Conservation (phyloP, 305 asterid genomes). For the Stenogyne calaminthoides region DNA sequence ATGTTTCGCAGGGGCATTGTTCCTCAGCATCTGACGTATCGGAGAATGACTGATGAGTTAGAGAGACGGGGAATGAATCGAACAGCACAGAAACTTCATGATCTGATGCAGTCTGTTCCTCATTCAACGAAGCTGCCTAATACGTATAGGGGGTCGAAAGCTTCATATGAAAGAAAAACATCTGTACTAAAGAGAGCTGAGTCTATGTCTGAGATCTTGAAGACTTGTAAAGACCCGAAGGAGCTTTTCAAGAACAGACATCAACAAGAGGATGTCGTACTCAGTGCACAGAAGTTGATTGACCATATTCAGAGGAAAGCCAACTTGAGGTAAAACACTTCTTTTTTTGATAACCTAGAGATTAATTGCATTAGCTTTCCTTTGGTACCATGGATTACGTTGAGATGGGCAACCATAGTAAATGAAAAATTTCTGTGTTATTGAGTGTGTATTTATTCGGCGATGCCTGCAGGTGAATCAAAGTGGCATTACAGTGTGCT, state of each 20-base stretch:
- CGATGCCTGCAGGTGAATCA: too few species aligned
- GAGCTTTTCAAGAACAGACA: constrained; percentile 52
- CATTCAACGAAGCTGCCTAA: constrained; percentile 75
- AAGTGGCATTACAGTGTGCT: too few species aligned
- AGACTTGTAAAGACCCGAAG: constrained; percentile 54
- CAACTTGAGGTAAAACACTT: constrained; percentile 25
- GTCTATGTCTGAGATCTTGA: constrained; percentile 60
- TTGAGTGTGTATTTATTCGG: not conserved
- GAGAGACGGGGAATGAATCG: constrained; percentile 60
- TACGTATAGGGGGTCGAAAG: constrained; percentile 47
- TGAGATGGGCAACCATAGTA: not conserved
- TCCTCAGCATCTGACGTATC: constrained; percentile 82
- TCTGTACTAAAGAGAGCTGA: constrained; percentile 65
- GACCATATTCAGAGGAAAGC: constrained; percentile 39
- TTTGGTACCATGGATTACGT: not conserved
- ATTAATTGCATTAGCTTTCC: not conserved
- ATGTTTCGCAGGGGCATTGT: constrained; percentile 81
- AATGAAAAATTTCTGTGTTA: not conserved
- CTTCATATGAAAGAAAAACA: constrained; percentile 41
- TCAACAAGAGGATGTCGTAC: constrained; percentile 38
- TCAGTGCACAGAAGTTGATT: constrained; percentile 44
- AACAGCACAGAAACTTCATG: constrained; percentile 51
- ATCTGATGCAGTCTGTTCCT: constrained; percentile 63
- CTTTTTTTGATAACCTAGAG: not conserved
- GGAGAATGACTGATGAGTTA: constrained; percentile 50